Conservation (phyloP, 176 grass and related monocot species). For the Oryza meridionalis region DNA sequence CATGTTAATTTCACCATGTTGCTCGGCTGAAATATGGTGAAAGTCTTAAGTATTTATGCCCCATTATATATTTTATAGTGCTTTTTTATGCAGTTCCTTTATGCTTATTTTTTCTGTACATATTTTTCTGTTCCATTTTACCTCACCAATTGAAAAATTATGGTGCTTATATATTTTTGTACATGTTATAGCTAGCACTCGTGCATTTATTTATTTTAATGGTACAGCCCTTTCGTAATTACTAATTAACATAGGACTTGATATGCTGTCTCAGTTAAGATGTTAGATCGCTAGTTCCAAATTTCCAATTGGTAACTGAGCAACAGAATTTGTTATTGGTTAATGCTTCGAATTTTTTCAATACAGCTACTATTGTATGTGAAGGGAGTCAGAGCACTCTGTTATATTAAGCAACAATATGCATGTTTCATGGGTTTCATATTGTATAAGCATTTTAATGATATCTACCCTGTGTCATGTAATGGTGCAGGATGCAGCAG, state of each 20-base stretch:
- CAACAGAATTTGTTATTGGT: not conserved
- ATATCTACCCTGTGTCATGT: constrained; percentile 13
- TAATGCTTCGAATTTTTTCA: not conserved
- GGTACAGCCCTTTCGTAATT: not conserved
- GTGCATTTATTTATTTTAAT: not conserved
- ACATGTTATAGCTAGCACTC: constrained; percentile 12
- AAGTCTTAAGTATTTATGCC: constrained; percentile 8
- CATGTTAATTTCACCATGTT: constrained; percentile 1
- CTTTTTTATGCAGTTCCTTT: not conserved
- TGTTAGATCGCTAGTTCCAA: not conserved
- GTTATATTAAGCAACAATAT: constrained; percentile 1
- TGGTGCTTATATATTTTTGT: constrained; percentile 22
- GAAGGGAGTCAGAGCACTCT: not conserved
- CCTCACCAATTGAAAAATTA: constrained; percentile 5
- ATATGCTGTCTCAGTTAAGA: not conserved
- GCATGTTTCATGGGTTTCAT: constrained; percentile 27
- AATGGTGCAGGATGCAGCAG: constrained; percentile 45
- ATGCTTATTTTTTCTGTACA: constrained; percentile 3
- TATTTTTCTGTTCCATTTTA: constrained; percentile 1
- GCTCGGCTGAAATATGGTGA: constrained; percentile 4
- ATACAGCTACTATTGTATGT: constrained; percentile 4
- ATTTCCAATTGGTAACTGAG: not conserved
- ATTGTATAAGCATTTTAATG: constrained; percentile 20
- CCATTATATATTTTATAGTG: not conserved
- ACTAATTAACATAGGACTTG: not conserved